Percentiles rank a stretch among this genome's conserved stretches.
phyloP scores from a whole-genome alignment of 2,329 filamentous ascomycete species.

The Beauveria rudraprayagi region DNA sequence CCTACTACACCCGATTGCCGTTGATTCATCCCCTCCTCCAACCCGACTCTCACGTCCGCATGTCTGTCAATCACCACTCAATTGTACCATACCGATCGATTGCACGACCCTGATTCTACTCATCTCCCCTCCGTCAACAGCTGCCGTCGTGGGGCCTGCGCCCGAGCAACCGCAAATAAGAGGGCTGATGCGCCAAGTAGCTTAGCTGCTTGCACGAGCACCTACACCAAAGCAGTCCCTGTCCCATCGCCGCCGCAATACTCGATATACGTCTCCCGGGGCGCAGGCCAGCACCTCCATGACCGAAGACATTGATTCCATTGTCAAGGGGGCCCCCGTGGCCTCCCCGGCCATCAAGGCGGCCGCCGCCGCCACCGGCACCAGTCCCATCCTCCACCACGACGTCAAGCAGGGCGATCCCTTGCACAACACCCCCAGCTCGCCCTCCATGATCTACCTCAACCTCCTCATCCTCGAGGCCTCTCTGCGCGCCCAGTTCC shows the following conservation, averaged over 20 bases:
- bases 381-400: slow-evolving; percentile 36
- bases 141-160: slow-evolving; percentile 2
- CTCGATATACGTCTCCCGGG: not conserved
- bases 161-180: not conserved
- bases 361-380: slow-evolving; percentile 19
- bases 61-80: not conserved
- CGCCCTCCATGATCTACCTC: slow-evolving; percentile 92
- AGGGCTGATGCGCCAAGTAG: not conserved
- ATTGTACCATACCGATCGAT: not conserved
- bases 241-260: not conserved
- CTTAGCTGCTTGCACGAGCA: not conserved
- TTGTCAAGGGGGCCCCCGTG: slow-evolving; percentile 66
- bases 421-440: slow-evolving; percentile 74
- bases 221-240: not conserved
- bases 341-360: slow-evolving; percentile 16
- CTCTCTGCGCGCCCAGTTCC: slow-evolving; percentile 84
- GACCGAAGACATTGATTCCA: slow-evolving; percentile 68
- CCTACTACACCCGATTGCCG: not conserved
- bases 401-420: slow-evolving; percentile 54
- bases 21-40: not conserved
- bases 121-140: not conserved
- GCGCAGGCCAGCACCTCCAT: slow-evolving; percentile 31
- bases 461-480: slow-evolving; percentile 96
- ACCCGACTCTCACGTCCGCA: not conserved
- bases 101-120: not conserved